Percentiles rank a stretch among this genome's conserved stretches.
Evolutionary conservation across 2,329 filamentous ascomycete genomes (phyloP).

Genomic region (Calycina marina): DNA sequence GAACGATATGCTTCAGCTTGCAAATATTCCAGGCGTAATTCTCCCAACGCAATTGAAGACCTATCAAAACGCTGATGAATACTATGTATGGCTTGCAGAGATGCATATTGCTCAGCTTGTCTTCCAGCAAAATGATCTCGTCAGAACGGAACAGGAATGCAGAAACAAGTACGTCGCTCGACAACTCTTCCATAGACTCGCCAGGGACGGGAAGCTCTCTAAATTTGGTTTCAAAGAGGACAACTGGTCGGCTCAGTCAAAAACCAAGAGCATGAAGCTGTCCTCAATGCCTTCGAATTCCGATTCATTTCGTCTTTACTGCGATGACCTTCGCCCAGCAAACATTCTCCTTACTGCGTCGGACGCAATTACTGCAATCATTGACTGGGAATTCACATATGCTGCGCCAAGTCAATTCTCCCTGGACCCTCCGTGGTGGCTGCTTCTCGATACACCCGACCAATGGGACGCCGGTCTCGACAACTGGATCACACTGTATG

Average conservation of each 20-base stretch:
- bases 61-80: slow-evolving; percentile 7
- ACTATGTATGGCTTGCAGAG: slow-evolving; percentile 9
- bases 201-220: slow-evolving; percentile 11
- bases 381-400: slow-evolving; percentile 30
- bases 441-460: slow-evolving; percentile 23
- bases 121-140: slow-evolving; percentile 28
- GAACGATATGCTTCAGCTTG: slow-evolving; percentile 10
- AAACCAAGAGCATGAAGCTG: slow-evolving; percentile 1
- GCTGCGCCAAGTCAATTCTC: slow-evolving; percentile 23
- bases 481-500: slow-evolving; percentile 23
- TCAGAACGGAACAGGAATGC: slow-evolving; percentile 26
- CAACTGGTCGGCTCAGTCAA: slow-evolving; percentile 21
- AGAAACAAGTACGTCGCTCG: slow-evolving; percentile 29
- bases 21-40: slow-evolving; percentile 7
- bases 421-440: slow-evolving; percentile 27
- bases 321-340: slow-evolving; percentile 23
- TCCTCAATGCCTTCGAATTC: slow-evolving; percentile 11
- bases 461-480: slow-evolving; percentile 21
- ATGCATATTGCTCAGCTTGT: slow-evolving; percentile 26
- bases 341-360: slow-evolving; percentile 23
- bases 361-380: slow-evolving; percentile 20
- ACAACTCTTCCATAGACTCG: slow-evolving; percentile 23
- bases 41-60: slow-evolving; percentile 6
- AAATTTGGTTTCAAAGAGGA: slow-evolving; percentile 12
- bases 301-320: slow-evolving; percentile 17